Evolutionary conservation across 2,329 filamentous ascomycete species (phyloP).

Genomic region (Paramyrothecium sp.): DNA sequence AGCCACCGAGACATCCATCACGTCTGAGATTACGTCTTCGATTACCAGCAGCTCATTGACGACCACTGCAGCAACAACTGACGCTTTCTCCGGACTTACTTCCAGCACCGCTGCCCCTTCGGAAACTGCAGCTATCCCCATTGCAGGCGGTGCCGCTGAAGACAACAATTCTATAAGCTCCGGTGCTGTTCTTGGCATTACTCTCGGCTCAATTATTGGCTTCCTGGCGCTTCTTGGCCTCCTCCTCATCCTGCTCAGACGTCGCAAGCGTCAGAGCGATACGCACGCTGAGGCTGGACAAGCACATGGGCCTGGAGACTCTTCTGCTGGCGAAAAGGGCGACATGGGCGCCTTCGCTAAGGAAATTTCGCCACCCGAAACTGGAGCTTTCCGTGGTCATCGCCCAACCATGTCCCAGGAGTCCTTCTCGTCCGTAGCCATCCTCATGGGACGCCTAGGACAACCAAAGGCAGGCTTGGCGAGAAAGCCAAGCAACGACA

Average conservation of each 20-base stretch:
- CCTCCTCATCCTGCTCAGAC: conserved; percentile 59
- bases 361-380: conserved; percentile 33
- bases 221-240: conserved; percentile 68
- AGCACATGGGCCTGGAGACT: conserved; percentile 38
- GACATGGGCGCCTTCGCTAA: conserved; percentile 44
- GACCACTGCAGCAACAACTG: conserved; percentile 19
- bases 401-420: conserved; percentile 50
- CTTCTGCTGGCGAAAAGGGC: conserved; percentile 57
- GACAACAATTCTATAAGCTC: conserved; percentile 31
- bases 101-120: conserved; percentile 21
- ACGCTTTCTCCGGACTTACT: neutral
- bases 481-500: conserved; percentile 56
- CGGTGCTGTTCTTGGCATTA: conserved; percentile 72
- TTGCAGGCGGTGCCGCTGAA: conserved; percentile 13
- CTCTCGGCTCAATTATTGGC: conserved; percentile 78
- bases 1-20: conserved; percentile 21
- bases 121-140: conserved; percentile 14
- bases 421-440: conserved; percentile 64
- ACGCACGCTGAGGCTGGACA: conserved; percentile 39
- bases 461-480: conserved; percentile 44
- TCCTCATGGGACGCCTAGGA: conserved; percentile 62
- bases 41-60: conserved; percentile 14
- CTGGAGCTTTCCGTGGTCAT: conserved; percentile 47
- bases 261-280: conserved; percentile 51
- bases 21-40: conserved; percentile 21